Base-by-base conservation (phyloP, 345 rosid genomes). In the Gossypium raimondii region DNA sequence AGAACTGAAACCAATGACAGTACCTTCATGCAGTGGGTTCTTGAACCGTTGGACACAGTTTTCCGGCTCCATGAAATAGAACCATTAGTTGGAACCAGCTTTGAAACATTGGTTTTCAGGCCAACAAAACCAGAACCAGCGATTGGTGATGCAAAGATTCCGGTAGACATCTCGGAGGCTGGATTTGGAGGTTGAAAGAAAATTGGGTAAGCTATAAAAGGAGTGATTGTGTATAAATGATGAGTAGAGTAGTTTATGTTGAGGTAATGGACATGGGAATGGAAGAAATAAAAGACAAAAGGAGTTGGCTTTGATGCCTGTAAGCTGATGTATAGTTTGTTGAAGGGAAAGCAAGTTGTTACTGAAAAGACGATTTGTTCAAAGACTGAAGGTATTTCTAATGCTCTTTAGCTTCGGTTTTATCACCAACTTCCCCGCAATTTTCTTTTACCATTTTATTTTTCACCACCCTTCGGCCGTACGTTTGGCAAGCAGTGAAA, bases 21-120 rank as follows among this genome's bases (percentile, higher is more conserved):
- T 73, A 90, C 92, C 94, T 86, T 90, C 91, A 90, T 88, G 78
- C 95, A 90, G 12, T 9, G 66, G 58, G 69, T 78, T 65, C 59
- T 88, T 11, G 87, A 88, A 7, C 90, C 90, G 67, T 83, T 87
- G 29, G 94, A 83, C 72, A 84, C 84, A n/a, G 88, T 81, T 73
- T 74, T 88, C 60, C 25, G 53, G 70, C 74, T 84, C 89, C 91
- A 88, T 5, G 80, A 48, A 61, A 81, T 13, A 41, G 82, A 80
- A 68, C 78, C 82, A 55, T 82, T 83, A 3, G 41, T 71, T 1
- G 83, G 82, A 75, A 81, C 56, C 73, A 72, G 78, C 73, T 76
- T 81, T 27, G 77, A 48, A 16, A 74, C 61, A 20, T 73, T 50
- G 60, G 84, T 73, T 76, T 79, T 86, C 34, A 84, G 75, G 60